Percentiles rank a stretch among this genome's conserved stretches.
These are phyloP conservation scores for Byssoonygena ceratinophila DNA, from an alignment of 2,329 filamentous ascomycete species.

Conservation along the genomic window DNA sequence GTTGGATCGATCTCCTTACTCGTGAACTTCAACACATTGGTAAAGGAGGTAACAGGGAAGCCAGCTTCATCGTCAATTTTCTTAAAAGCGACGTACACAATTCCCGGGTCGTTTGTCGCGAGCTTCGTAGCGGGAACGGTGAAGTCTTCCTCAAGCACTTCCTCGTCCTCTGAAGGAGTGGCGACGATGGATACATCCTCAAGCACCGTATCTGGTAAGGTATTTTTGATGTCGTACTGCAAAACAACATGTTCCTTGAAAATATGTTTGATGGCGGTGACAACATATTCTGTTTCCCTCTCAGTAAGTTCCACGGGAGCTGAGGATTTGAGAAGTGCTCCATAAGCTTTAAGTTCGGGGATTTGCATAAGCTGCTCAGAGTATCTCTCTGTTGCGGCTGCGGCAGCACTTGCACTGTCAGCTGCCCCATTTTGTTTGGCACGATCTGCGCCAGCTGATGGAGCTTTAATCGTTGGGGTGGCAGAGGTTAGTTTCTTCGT, in stretches of 20 bases:
- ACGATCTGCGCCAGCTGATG: conserved; percentile 68
- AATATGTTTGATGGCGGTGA: conserved; percentile 86
- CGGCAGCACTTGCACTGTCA: conserved; percentile 64
- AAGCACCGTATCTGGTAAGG: conserved; percentile 76
- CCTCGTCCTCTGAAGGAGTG: conserved; percentile 70
- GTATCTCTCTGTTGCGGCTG: conserved; percentile 77
- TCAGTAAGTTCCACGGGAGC: conserved; percentile 80
- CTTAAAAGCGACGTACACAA: conserved; percentile 90
- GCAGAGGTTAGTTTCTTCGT: conserved; percentile 94
- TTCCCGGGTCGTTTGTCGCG: conserved; percentile 73
- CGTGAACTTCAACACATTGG: conserved; percentile 90
- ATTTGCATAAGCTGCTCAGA: conserved; percentile 77
- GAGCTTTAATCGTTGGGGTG: conserved; percentile 86
- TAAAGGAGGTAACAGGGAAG: conserved; percentile 73
- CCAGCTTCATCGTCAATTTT: conserved; percentile 60
- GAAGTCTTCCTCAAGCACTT: conserved; percentile 70
- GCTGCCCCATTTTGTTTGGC: conserved; percentile 54
- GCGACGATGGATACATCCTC: conserved; percentile 80
- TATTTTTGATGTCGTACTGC: conserved; percentile 97
- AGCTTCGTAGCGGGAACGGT: conserved; percentile 82
- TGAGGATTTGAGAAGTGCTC: conserved; percentile 84
- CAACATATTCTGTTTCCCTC: conserved; percentile 94
- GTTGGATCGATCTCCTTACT: conserved; percentile 96
- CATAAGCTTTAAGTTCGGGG: conserved; percentile 83
- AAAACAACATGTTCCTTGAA: conserved; percentile 96